Base-by-base conservation (phyloP, 2,329 filamentous ascomycete genomes). In the Reticulascus tulasneorum region DNA sequence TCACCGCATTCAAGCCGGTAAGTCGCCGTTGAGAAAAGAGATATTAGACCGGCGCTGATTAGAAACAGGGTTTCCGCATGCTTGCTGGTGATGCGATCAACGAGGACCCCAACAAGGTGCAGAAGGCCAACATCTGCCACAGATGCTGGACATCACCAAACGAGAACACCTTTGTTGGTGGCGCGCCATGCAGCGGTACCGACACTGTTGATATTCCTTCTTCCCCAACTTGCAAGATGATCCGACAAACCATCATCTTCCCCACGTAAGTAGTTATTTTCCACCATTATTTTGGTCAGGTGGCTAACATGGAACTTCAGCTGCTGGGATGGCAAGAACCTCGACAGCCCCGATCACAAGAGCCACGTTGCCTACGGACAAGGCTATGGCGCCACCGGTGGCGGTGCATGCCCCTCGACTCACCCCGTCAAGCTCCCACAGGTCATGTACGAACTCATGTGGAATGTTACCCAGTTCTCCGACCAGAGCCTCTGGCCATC, bases 301-400 rank as follows among this genome's bases (percentile, higher is more conserved):
- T n/a, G n/a, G n/a, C n/a, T n/a, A n/a, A n/a, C n/a, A n/a, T n/a
- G n/a, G n/a, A n/a, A n/a, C n/a, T n/a, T n/a, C n/a, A n/a, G n/a
- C n/a, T 82, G 78, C 63, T 82, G 78, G 78, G 66, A 82, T 42
- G 78, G 78, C 24, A 59, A 62, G 31, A 67, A 77, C 44, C 47
- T 75, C 13, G 75, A 80, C 51, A 64, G 66, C 10, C 28, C 60
- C 2, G 63, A 78, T 54, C 75, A 80, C 54, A 69, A 68, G 47
- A 71, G 58, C 33, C 77, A 80, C 48, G 66, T 80, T 52, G 59
- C 63, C 2, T 78, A 76, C 42, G n/a, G n/a, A n/a, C 75, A 73
- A 5, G 54, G 18, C 50, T n/a, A n/a, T n/a, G 23, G 20, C 13
- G 41, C 34, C 11, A 40, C 26, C 17, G 37, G 34, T 18, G 39